Evolutionary conservation across 768 basidiomycete genomes (phyloP).

Genomic region (Cystofilobasidium bisporidii): DNA sequence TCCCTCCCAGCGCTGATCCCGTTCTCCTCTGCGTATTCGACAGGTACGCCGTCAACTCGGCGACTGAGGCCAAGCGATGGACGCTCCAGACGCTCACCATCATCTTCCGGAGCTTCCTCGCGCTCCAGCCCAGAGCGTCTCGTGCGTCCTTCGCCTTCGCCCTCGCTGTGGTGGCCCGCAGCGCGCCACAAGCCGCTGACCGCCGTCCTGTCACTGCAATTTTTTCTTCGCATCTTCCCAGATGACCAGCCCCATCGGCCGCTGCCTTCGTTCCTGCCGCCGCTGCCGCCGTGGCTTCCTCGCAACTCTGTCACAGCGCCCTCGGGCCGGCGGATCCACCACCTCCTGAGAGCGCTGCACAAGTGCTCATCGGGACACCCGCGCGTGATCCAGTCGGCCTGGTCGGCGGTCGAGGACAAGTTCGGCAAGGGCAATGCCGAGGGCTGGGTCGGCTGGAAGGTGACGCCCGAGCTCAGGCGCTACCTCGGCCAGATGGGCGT

Average conservation of each 20-base stretch:
- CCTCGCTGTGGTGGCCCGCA: neutral
- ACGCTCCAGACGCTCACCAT: constrained; percentile 20
- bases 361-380: too few species aligned
- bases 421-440: constrained; percentile 26
- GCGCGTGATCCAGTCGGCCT: too few species aligned
- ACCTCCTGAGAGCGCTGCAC: too few species aligned
- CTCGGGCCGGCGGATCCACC: too few species aligned
- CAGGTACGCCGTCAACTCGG: constrained; percentile 17
- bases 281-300: neutral
- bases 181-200: neutral
- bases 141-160: neutral
- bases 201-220: neutral
- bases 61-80: constrained; percentile 21
- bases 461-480: neutral
- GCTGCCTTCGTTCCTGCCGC: constrained; percentile 19
- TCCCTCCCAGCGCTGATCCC: too few species aligned
- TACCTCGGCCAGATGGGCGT: neutral
- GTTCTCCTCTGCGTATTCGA: neutral
- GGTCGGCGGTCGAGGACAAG: constrained; percentile 21
- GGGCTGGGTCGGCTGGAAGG: constrained; percentile 23
- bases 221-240: neutral
- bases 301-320: too few species aligned
- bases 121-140: neutral
- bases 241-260: neutral
- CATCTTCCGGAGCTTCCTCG: constrained; percentile 23